Base-by-base conservation (phyloP, 2,329 filamentous ascomycete genomes). In the Arthrinium phaeospermum region DNA sequence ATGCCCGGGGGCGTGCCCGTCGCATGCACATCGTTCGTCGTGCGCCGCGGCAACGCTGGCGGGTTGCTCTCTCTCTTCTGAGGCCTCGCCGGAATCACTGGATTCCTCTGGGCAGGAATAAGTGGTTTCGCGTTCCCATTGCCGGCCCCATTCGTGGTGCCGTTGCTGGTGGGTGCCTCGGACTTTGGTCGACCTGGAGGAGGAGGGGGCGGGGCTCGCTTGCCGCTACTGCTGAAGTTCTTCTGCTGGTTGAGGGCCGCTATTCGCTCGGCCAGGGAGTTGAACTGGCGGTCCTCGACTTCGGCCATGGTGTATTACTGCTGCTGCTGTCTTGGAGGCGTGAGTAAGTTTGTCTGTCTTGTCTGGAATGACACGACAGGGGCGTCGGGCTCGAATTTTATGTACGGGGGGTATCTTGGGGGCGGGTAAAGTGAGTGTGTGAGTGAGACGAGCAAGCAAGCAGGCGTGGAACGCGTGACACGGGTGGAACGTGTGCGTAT, bases 171-270 rank as follows among this genome's bases (percentile, higher is more conserved):
- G 46, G 67, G 83, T 79, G 57, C 57, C 14, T 80, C 74, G 71
- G 85, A 83, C 70, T 78, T 80, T 14, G 71, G 70, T 19, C 84
- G 83, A 57, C 79, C 82, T 16, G 85, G 84, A 67, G 86, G 86
- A 19, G 84, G 84, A 74, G 87, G 85, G 3, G 86, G 86, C 37
- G 85, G 82, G 34, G 85, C 81, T 71, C 82, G 80, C 77, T 84
- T 85, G 34, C 80, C 30, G 83, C 81, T 19, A 82, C 77, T 72
- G 82, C 71, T 83, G 82, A 91, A 89, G 83, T 88, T 89, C 81
- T 89, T 89, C 80, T 91, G 87, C 77, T 84, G 82, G 76, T 91
- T 91, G 74, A 92, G 85, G 44, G 90, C 90, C 13, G 90, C 90
- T 74, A 92, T 92, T 70, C 90, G 86, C 80, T 91, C 89, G 5